phyloP scores from a whole-genome alignment of 208 protist genomes.

The Leishmania amazonensis region DNA sequence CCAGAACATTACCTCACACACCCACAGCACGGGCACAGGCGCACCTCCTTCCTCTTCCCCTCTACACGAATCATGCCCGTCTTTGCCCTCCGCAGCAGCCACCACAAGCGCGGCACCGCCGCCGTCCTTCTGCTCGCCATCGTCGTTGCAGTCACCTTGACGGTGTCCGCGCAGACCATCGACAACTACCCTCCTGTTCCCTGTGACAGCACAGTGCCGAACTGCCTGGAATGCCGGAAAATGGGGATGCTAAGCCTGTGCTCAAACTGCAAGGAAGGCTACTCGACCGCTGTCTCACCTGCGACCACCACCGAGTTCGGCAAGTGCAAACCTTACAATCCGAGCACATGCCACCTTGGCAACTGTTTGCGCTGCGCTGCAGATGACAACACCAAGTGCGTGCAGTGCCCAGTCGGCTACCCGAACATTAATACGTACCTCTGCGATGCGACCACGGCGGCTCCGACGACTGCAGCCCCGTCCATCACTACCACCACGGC shows the following conservation, averaged over 20 bases:
- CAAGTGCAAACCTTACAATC: slow-evolving; percentile 4
- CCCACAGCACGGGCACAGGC: background rate
- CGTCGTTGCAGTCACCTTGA: background rate
- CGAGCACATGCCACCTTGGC: background rate
- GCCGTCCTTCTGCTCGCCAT: background rate
- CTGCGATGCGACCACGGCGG: background rate
- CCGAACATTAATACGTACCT: slow-evolving; percentile 1
- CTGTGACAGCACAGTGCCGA: background rate
- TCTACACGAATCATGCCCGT: background rate
- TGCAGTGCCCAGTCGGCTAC: slow-evolving; percentile 12
- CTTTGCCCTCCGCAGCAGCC: background rate
- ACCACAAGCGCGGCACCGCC: background rate
- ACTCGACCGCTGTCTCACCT: background rate
- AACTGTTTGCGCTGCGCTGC: slow-evolving; percentile 8
- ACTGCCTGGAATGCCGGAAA: slow-evolving; percentile 4
- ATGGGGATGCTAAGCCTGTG: background rate
- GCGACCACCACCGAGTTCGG: background rate
- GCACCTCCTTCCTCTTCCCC: background rate
- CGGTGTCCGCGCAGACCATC: slow-evolving; percentile 2
- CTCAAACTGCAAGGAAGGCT: slow-evolving; percentile 1
- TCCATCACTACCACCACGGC: background rate
- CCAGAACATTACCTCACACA: background rate
- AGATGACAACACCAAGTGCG: slow-evolving; percentile 5
- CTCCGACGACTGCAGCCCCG: background rate
- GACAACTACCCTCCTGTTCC: background rate